Evolutionary conservation across 202 grass and related monocot genomes (phyloP).

Genomic region (Hordeum pubiflorum): DNA sequence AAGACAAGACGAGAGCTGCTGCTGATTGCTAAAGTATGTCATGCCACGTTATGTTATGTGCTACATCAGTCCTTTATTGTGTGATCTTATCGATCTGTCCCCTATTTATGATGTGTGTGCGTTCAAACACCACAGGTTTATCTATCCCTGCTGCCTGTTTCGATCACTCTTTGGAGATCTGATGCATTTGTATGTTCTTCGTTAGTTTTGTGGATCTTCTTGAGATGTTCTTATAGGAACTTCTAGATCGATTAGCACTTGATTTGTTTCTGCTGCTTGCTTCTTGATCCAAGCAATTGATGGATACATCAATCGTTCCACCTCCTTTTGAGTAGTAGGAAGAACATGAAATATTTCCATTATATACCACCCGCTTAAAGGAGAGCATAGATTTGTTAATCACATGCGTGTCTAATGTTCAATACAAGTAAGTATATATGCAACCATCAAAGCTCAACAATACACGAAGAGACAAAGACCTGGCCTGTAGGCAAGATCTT

Average conservation of each 20-base stretch:
- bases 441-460: not conserved
- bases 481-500: not conserved
- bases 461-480: not conserved
- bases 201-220: not conserved
- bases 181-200: not conserved
- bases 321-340: not conserved
- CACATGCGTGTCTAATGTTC: not conserved
- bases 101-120: not conserved
- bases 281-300: not conserved
- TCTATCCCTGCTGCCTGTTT: not conserved
- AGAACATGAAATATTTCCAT: constrained; percentile 13
- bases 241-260: not conserved
- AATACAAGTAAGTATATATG: too few species aligned
- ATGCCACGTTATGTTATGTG: constrained; percentile 19
- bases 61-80: constrained; percentile 2
- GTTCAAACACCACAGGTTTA: constrained; percentile 3
- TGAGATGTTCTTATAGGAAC: not conserved
- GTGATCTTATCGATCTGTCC: not conserved
- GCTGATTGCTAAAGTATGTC: constrained; percentile 35
- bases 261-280: not conserved
- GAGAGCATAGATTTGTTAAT: not conserved
- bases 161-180: constrained; percentile 10
- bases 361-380: not conserved
- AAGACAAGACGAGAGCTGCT: constrained; percentile 1
- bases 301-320: not conserved